Evolutionary conservation across 208 protist species (phyloP).

Genomic region (Leishmania braziliensis): DNA sequence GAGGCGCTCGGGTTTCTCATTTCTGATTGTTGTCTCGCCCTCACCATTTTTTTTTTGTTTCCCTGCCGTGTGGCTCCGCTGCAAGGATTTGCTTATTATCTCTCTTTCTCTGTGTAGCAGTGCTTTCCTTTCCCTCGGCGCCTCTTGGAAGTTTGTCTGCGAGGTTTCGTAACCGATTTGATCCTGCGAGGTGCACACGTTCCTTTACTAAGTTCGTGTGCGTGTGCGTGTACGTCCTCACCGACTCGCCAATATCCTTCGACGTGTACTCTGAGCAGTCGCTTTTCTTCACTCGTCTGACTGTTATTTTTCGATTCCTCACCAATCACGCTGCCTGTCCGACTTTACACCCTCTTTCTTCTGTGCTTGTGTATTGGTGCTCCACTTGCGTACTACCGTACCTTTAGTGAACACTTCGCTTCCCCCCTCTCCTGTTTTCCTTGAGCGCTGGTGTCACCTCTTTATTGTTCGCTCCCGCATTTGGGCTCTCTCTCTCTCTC

Average conservation of each 20-base stretch:
- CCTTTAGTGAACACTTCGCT: neutral
- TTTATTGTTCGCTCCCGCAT: neutral
- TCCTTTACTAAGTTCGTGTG: neutral
- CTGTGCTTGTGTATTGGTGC: slow-evolving; percentile 10
- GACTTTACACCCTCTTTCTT: slow-evolving; percentile 13
- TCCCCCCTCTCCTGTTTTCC: neutral
- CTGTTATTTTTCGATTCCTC: slow-evolving; percentile 11
- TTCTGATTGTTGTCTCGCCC: neutral
- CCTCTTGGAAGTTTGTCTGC: neutral
- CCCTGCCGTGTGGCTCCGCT: neutral
- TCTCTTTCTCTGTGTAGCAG: neutral
- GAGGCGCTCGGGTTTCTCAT: neutral
- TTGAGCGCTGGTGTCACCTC: neutral
- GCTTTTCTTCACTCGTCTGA: slow-evolving; percentile 1
- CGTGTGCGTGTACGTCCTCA: neutral
- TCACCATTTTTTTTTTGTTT: neutral
- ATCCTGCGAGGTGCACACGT: neutral
- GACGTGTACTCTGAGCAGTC: slow-evolving; percentile 1
- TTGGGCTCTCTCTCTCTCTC: neutral
- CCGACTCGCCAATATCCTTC: neutral
- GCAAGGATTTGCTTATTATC: neutral
- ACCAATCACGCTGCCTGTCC: neutral
- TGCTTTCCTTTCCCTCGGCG: neutral
- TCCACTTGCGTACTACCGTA: neutral
- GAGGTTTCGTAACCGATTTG: neutral